Conservation (phyloP, 352 stramenopile species). For the Blastocystis sp. region DNA sequence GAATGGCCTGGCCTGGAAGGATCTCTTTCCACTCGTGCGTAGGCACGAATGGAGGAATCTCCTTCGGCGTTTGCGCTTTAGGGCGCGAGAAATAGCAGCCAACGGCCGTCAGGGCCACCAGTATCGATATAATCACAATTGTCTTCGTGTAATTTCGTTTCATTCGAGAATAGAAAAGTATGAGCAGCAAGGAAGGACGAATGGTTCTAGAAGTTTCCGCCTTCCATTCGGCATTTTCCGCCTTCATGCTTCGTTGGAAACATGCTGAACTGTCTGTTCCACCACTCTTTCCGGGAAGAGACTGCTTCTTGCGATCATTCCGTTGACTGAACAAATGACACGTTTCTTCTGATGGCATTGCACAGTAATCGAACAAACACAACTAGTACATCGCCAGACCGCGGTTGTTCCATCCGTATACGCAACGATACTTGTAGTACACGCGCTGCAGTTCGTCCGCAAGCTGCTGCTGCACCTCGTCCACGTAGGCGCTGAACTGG, state of each 20-base stretch:
- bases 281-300: too few relatives aligned
- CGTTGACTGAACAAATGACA: neutral
- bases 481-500: constrained; percentile 21
- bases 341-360: neutral
- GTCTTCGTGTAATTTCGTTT: neutral
- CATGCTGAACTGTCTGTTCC: too few relatives aligned
- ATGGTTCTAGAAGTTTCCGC: neutral
- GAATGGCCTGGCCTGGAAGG: constrained; percentile 37
- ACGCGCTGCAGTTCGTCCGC: constrained; percentile 50
- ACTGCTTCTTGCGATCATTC: too few relatives aligned
- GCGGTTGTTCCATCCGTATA: constrained; percentile 45
- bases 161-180: constrained; percentile 41
- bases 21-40: constrained; percentile 50
- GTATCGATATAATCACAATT: constrained; percentile 3
- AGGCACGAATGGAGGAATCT: neutral
- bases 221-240: neutral
- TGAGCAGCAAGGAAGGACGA: neutral
- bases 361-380: constrained; percentile 8
- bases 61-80: neutral
- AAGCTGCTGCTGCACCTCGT: constrained; percentile 52
- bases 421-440: constrained; percentile 60
- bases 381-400: constrained; percentile 24
- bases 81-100: constrained; percentile 1
- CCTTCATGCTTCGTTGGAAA: too few relatives aligned
- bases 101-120: neutral